Base-by-base conservation (phyloP, 1,284 basidiomycete species). In the Fomitopsis betulina region DNA sequence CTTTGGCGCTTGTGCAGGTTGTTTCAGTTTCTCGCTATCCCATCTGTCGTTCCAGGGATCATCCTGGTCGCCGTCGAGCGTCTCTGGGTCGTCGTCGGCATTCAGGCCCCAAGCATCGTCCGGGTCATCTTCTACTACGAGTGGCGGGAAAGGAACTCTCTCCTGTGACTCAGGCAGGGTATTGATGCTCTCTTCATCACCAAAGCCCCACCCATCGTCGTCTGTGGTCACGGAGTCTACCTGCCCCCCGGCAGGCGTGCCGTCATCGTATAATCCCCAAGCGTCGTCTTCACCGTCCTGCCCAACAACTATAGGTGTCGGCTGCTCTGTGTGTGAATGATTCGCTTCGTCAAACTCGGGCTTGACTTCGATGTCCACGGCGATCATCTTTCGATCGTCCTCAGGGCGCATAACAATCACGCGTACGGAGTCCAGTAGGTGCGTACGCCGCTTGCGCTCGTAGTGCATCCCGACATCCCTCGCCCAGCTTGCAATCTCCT, bases 51-150 rank as follows among this genome's bases (percentile, higher is more conserved):
- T 85, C 79, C 76, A 77, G 3, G 68, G 69, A 30, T 73, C 73
- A 53, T 78, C 75, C 25, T 64, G 64, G n/a, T 57, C 62, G 27
- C 68, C 68, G 39, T 72, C 70, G 30, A 52, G 47, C 19, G 50
- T 58, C 25, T 55, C 54, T 57, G 56, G 68, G 12, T 59, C 68
- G 6, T 68, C 66, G n/a, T 84, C 81, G 51, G 76, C 74, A 32
- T 85, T 80, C 85, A 81, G 87, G 1, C 85, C 87, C 87, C 88
- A 90, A 1, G 84, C 81, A 64, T 86, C 81, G 21, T 70, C 75
- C 13, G 79, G 68, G 61, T 84, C 79, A 33, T 71, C 68, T 13
- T 61, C 63, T 19, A 19, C 63, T 15, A 60, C 12, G 6, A 49
- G 21, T 9, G 33, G 39, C 17, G 25, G 30, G 5, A 33, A 32